Evolutionary conservation across 177 flowering plant genomes (phyloP).

Genomic region (Vitis hybrid): DNA sequence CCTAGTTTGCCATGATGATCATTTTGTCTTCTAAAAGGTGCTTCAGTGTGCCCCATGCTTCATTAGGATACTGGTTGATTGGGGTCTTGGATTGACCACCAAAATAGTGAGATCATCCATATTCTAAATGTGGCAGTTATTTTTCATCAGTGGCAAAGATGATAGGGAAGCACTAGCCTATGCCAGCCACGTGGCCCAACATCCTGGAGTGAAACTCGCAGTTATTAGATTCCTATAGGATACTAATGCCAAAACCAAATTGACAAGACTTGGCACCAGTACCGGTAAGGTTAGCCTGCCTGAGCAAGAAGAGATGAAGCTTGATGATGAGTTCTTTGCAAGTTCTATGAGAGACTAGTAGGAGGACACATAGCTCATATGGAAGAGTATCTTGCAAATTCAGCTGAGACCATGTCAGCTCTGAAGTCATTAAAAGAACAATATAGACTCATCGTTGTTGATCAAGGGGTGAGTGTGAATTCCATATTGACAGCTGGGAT

Average conservation of each 20-base stretch:
- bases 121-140: conserved; percentile 41
- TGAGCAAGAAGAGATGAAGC: conserved; percentile 58
- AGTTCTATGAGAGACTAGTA: conserved; percentile 57
- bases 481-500: conserved; percentile 52
- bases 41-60: conserved; percentile 73
- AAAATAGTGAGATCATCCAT: conserved; percentile 26
- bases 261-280: conserved; percentile 5
- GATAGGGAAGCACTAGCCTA: conserved; percentile 76
- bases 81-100: conserved; percentile 46
- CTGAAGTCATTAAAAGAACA: conserved; percentile 48
- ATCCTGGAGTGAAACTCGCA: conserved; percentile 65
- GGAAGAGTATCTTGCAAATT: conserved; percentile 63
- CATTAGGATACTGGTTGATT: conserved; percentile 73
- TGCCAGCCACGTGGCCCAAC: conserved; percentile 55
- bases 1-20: too few species aligned
- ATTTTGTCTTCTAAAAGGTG: conserved; percentile 33
- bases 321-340: conserved; percentile 68
- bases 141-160: conserved; percentile 81
- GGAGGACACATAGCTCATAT: conserved; percentile 57
- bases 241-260: conserved; percentile 15
- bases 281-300: conserved; percentile 13
- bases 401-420: conserved; percentile 48
- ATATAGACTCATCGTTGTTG: conserved; percentile 58
- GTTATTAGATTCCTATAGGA: conserved; percentile 61
- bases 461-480: conserved; percentile 51